A percentile compares a stretch with the other conserved stretches of the same genome.
Evolutionary conservation across 345 rosid species (phyloP).

Genomic region (Moringa oleifera): DNA sequence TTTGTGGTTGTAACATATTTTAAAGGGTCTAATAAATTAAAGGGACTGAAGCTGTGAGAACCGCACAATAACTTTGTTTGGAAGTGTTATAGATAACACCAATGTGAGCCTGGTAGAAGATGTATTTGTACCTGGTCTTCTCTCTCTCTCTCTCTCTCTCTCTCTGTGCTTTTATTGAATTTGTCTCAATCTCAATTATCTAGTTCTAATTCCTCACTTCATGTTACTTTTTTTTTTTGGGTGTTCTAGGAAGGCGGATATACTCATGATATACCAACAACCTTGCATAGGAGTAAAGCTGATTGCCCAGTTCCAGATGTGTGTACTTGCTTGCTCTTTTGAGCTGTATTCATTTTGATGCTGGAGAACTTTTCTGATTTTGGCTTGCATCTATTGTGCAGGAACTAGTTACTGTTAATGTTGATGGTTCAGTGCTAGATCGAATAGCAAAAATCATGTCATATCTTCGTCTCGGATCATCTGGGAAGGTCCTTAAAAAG

Average conservation of each 20-base stretch:
- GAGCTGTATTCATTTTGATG: slow-evolving; percentile 13
- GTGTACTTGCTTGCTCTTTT: slow-evolving; percentile 13
- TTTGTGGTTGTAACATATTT: too few relatives aligned
- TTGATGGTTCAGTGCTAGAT: slow-evolving; percentile 96
- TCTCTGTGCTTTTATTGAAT: background rate
- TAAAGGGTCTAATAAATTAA: too few relatives aligned
- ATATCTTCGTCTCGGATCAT: slow-evolving; percentile 97
- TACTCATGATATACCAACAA: slow-evolving; percentile 91
- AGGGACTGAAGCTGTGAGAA: background rate
- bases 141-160: background rate
- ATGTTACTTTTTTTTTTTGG: slow-evolving; percentile 6
- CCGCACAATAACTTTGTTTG: background rate
- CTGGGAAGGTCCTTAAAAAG: slow-evolving; percentile 99
- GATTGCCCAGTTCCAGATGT: slow-evolving; percentile 97
- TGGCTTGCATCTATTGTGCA: slow-evolving; percentile 19
- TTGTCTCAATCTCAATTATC: too few relatives aligned
- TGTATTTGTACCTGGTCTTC: background rate
- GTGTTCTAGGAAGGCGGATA: slow-evolving; percentile 72
- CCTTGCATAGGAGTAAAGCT: slow-evolving; percentile 92
- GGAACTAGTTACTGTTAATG: slow-evolving; percentile 93
- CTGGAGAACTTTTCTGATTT: slow-evolving; percentile 14
- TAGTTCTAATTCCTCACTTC: slow-evolving; percentile 1
- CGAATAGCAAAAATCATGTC: slow-evolving; percentile 93
- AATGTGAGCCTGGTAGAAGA: background rate
- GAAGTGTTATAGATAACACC: background rate